Base-by-base conservation (phyloP, 75 land plant species). In the Pinus tabuliformis region DNA sequence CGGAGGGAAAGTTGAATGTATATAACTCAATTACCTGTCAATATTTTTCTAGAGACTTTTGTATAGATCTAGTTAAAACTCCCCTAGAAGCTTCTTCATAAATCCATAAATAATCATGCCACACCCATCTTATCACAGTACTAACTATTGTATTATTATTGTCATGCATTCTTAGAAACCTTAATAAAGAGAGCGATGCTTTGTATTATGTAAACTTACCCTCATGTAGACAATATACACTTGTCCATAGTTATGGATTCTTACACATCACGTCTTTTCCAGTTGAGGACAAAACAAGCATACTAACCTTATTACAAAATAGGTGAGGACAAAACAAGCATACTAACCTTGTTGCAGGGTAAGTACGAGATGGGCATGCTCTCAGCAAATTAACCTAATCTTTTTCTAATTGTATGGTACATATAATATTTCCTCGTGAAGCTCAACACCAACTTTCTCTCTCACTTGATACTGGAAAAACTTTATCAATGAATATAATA, bases 341-440 rank as follows among this genome's bases (percentile, higher is more conserved):
- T n/a, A 39, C 49, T 20, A 37, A n/a, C 71, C 71, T 66, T 37
- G 70, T 66, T 66, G 39, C 8, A 28, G 70, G 33, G 33, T 13
- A 14, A 63, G 28, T 30, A 63, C 37, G 22, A 63, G 37, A 63
- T 63, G 28, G 36, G 66, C 30, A 28, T 28, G 36, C 66, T 62
- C 65, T 37, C 54, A 49, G 54, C 16, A 63, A 18, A 63, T 33
- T 30, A n/a, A 22, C 15, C 22, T 42, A 5, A 8, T 24, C 11
- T 54, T 28, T 26, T 18, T 73, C 59, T 73, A 72, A 58, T 58
- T 63, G 58, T 83, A 88, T 18, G 91, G 87, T 36, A 88, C 75
- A 28, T 83, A 84, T 18, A 72, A 8, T 56, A 92, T 78, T 78
- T 90, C 95, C 76, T 92, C 84, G 54, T 83, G 75, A 49, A 92